Percentiles rank a stretch among this genome's conserved stretches.
Evolutionary conservation across 73 alveolate genomes (phyloP).

Genomic region (Tetrahymena thermophila): DNA sequence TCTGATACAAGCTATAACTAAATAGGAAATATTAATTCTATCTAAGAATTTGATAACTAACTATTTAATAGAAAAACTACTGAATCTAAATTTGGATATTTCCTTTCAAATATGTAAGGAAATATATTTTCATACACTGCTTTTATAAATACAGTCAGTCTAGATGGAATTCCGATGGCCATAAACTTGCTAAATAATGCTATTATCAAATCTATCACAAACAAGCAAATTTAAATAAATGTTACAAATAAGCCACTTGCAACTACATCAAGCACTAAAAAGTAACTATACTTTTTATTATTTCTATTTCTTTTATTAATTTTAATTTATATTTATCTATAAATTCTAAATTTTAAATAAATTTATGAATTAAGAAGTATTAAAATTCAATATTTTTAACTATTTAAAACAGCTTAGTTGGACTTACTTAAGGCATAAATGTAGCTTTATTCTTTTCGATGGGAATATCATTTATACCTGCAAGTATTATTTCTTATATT

Average conservation of each 20-base stretch:
- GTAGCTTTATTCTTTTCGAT: not conserved
- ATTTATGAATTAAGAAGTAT: not conserved
- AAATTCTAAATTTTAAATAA: not conserved
- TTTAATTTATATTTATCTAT: too few relatives aligned
- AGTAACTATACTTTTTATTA: not conserved
- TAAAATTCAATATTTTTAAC: too few relatives aligned
- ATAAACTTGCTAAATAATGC: conserved; percentile 3
- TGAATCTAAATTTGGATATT: not conserved
- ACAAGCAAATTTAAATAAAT: not conserved
- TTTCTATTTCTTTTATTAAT: too few relatives aligned
- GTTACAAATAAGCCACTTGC: conserved; percentile 19
- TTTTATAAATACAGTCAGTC: conserved; percentile 14
- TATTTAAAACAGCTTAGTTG: not conserved
- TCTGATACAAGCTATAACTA: not conserved
- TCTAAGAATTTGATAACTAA: not conserved
- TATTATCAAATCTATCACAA: not conserved
- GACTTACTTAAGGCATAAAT: conserved; percentile 1
- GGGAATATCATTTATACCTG: conserved; percentile 26
- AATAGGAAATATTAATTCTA: not conserved
- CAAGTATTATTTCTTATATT: conserved; percentile 6
- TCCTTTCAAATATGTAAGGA: not conserved
- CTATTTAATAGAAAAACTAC: not conserved
- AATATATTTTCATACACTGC: conserved; percentile 48
- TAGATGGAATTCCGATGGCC: conserved; percentile 2
- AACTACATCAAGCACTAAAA: not conserved